These are phyloP conservation scores for Pilasporangium apinafurcum DNA, from an alignment of 352 stramenopile species.

Conservation along the genomic window DNA sequence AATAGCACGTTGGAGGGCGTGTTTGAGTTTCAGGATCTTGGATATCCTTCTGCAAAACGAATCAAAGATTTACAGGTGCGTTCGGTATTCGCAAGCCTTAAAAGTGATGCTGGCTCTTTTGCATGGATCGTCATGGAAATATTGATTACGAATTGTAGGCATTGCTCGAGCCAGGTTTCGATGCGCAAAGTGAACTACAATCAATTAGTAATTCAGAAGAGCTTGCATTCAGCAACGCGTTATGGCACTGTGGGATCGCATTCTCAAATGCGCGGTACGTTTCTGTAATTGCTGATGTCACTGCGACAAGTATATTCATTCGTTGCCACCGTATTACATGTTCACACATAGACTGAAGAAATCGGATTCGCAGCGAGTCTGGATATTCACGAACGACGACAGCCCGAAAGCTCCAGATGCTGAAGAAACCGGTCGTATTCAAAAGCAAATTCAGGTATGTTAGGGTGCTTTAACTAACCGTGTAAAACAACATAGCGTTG, in stretches of 20 bases:
- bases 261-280: conserved; percentile 76
- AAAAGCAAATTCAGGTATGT: conserved; percentile 71
- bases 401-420: conserved; percentile 28
- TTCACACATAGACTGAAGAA: conserved; percentile 58
- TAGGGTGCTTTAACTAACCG: not conserved
- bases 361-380: conserved; percentile 80
- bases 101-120: too few species aligned
- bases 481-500: not conserved
- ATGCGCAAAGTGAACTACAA: conserved; percentile 36
- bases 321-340: not conserved
- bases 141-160: too few species aligned
- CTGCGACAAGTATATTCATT: not conserved
- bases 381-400: conserved; percentile 85
- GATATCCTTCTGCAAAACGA: conserved; percentile 55
- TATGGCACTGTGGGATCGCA: conserved; percentile 78
- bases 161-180: conserved; percentile 27
- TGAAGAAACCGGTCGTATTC: conserved; percentile 53
- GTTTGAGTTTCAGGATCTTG: conserved; percentile 70
- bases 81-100: too few species aligned
- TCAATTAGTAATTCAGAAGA: conserved; percentile 55
- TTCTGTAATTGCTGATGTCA: not conserved
- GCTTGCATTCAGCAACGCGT: conserved; percentile 71
- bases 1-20: conserved; percentile 55
- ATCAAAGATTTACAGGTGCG: conserved; percentile 72
- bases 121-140: too few species aligned